Evolutionary conservation across 768 basidiomycete species (phyloP).

Genomic region (Russula sp.): DNA sequence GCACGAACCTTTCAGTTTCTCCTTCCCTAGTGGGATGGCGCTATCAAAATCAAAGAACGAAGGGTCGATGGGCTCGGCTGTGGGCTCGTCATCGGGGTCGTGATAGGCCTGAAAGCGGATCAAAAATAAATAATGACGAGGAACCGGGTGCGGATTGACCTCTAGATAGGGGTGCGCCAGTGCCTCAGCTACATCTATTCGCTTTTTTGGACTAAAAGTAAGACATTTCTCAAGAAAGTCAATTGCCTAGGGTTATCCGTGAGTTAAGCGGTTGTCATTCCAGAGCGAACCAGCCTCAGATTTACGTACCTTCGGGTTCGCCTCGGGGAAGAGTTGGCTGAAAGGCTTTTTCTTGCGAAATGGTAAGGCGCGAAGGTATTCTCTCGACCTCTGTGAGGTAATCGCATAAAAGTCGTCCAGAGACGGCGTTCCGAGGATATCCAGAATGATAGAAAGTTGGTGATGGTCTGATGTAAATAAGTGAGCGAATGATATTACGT

Average conservation of each 20-base stretch:
- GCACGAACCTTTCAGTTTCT: constrained; percentile 54
- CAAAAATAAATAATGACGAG: not conserved
- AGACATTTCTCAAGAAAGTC: constrained; percentile 76
- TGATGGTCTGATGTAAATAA: constrained; percentile 66
- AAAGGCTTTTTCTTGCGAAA: constrained; percentile 79
- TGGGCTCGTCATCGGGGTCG: constrained; percentile 84
- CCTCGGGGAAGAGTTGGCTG: constrained; percentile 60
- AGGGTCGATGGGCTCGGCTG: constrained; percentile 65
- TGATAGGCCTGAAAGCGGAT: constrained; percentile 60
- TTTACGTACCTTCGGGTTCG: constrained; percentile 52
- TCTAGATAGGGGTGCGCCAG: constrained; percentile 85
- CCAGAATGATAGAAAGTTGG: constrained; percentile 87
- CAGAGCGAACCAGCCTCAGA: not conserved
- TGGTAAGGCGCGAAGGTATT: constrained; percentile 83
- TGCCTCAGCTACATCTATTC: constrained; percentile 84
- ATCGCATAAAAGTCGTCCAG: constrained; percentile 96
- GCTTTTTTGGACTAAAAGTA: constrained; percentile 78
- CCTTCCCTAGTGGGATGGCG: constrained; percentile 55
- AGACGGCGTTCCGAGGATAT: constrained; percentile 85
- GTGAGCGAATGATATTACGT: not conserved
- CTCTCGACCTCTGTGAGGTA: constrained; percentile 67
- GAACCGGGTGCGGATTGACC: constrained; percentile 34
- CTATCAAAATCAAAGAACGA: constrained; percentile 82
- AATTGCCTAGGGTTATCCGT: constrained; percentile 41
- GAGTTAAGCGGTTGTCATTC: not conserved